Evolutionary conservation across 1,284 basidiomycete genomes (phyloP), one percentile per base, ranked within the genome.

Genomic region (Pseudozyma flocculosa): DNA sequence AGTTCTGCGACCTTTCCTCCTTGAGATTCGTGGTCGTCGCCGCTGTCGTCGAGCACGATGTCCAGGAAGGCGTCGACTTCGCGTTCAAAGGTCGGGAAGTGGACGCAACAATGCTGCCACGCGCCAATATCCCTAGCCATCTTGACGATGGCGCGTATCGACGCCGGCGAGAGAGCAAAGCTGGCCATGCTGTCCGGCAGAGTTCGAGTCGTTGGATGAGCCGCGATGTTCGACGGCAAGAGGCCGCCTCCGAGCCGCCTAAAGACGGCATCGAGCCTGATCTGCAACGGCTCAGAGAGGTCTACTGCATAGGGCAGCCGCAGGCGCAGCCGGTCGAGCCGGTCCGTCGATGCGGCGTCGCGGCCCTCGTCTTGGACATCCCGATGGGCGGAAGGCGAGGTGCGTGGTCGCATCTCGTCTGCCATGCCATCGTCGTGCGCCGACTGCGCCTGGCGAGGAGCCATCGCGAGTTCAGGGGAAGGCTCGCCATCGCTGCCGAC

Each of bases 31-130:
- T 54, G 54, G 19, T 60, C 45, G 18, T 45, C 50, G 15, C 45
- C 50, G n/a, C 21, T 41, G n/a, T 30, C 37, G 13, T 40, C 50
- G 4, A 67, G 53, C 2, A 45, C n/a, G n/a, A n/a, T n/a, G n/a
- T n/a, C 48, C 14, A 64, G 39, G 21, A 60, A 68, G 1, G 52
- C 61, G 26, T 59, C 60, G 3, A 57, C 54, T 39, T 68, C 60
- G 11, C 46, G 43, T 40, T 68, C 61, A 24, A 68, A 68, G 4
- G 65, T 68, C 2, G 55, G 61, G 19, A 60, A 60, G 39, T 68
- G 65, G 4, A 68, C 51, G 21, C 65, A 64, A 48, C 61, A 59
- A 26, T 68, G 65, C 48, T 68, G 65, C 65, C 65, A 68, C 7
- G 60, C 55, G 23, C 61, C 61, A 17, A 63, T 63, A 40, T 68